Base-by-base conservation (phyloP, 768 basidiomycete genomes). In the Lactifluus volemus region DNA sequence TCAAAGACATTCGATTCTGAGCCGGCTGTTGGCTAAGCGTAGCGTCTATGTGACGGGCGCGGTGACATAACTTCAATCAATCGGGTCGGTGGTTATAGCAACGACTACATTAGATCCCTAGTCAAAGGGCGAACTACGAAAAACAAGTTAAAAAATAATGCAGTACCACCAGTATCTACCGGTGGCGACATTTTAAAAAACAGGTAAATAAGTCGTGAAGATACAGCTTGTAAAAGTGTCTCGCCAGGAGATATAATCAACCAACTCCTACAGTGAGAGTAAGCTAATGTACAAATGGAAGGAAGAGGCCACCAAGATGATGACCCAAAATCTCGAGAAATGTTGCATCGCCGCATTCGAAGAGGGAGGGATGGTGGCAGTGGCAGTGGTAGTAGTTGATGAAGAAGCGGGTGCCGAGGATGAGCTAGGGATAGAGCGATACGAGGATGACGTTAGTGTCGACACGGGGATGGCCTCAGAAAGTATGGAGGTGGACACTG, bases 401-500 rank as follows among this genome's bases (percentile, higher is more conserved):
- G 49, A 49, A 29, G 44, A 47, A 25, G 36, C 47, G 10, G 44
- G 45, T 12, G 55, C 15, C 14, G 55, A 15, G 21, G 49, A 47
- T 32, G 45, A 36, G 42, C 14, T 39, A 19, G 29, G 39, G 49
- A 14, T 39, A 5, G 49, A 32, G 15, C 42, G 42, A 6, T 50
- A 48, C n/a, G 48, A 34, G 12, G 50, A 53, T 5, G n/a, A 12
- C 1, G 44, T 53, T 51, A 49, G 0, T 21, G 21, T 30, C 32
- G 53, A 39, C 41, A 21, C 5, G 1, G 49, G 34, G 49, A 36
- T 42, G 15, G 51, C 36, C n/a, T 19, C 48, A 15, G 44, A 45
- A 15, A 42, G 47, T 42, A 53, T 30, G 5, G 62, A 54, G 15
- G 58, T 60, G 17, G 55, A 53, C n/a, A 64, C 47, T 19, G 47